A percentile compares a stretch with the other conserved stretches of the same genome.
phyloP scores from a whole-genome alignment of 768 basidiomycete genomes.

The Megacollybia marginata region DNA sequence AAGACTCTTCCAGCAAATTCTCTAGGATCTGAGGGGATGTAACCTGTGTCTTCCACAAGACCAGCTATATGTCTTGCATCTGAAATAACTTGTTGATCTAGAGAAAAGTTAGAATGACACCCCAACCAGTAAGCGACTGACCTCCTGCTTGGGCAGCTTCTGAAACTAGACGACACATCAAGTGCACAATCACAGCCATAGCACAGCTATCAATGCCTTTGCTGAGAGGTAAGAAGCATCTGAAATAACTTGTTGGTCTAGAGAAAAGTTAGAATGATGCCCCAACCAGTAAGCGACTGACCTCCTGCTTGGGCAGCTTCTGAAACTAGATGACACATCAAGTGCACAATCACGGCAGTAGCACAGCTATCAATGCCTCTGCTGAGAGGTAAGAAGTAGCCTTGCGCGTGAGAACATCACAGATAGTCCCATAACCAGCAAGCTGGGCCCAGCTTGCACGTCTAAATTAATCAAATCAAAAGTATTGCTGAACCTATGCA shows the following conservation, averaged over 20 bases:
- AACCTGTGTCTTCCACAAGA: conserved; percentile 72
- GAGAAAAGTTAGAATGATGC: neutral
- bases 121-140: conserved; percentile 23
- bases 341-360: conserved; percentile 91
- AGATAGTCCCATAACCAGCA: conserved; percentile 99
- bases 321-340: conserved; percentile 89
- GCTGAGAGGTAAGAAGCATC: too few relatives aligned
- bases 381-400: conserved; percentile 92
- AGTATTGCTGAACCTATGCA: conserved; percentile 53
- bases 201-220: conserved; percentile 98
- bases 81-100: conserved; percentile 78
- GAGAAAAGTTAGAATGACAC: neutral
- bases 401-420: conserved; percentile 85
- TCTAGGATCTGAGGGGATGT: conserved; percentile 78
- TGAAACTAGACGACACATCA: conserved; percentile 89
- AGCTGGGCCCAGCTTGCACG: conserved; percentile 79
- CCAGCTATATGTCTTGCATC: conserved; percentile 89
- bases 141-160: conserved; percentile 72
- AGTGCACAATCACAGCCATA: conserved; percentile 90
- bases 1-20: conserved; percentile 87
- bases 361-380: conserved; percentile 98
- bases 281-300: conserved; percentile 23
- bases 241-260: conserved; percentile 78
- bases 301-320: conserved; percentile 72
- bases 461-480: neutral